Evolutionary conservation across 2,329 filamentous ascomycete species (phyloP), one percentile per base, ranked within the genome.

Genomic region (Neophaeococcomyces aloes): DNA sequence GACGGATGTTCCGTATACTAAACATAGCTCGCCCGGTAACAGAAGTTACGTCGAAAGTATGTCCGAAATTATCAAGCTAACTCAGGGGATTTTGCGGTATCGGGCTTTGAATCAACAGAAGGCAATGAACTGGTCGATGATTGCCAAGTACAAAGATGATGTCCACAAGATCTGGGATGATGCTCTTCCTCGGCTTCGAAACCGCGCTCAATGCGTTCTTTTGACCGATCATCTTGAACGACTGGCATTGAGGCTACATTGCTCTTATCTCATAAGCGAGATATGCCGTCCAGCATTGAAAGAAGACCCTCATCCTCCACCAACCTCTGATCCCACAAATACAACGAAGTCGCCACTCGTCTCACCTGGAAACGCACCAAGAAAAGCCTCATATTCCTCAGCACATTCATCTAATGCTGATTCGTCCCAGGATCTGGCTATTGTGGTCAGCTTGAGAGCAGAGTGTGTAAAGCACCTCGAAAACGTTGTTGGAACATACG

Each of bases 251-350:
- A 77, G 78, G 53, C 61, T 80, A 3, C 76, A 80, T 55, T 72
- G 73, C 15, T 78, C 74, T 6, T 80, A 79, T 57, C 71, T 78
- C 46, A 71, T 71, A 17, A 78, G 76, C 3, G 76, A 79, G 59
- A 69, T 79, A 25, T 79, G 74, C 55, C 69, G 76, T 25, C 75
- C 76, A 27, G 72, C 75, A 18, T 68, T 80, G 53, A 78, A 74
- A 53, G 66, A 71, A 7, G 62, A 65, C 33, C 21, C 25, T 32
- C 34, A 35, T 21, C 19, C 29, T 23, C 13, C 18, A 13, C 42
- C 49, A 27, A 44, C 47, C 11, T 38, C 47, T 7, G 68, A 32
- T 6, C 30, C 38, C 2, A 39, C 46, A 14, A 43, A 39, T 18
- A 29, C 42, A 18, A 51, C 48, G 3, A 44, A 52, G 17, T 53